Evolutionary conservation across 495 filamentous ascomycete genomes (phyloP), one percentile per base, ranked within the genome.

Genomic region (Evernia prunastri): DNA sequence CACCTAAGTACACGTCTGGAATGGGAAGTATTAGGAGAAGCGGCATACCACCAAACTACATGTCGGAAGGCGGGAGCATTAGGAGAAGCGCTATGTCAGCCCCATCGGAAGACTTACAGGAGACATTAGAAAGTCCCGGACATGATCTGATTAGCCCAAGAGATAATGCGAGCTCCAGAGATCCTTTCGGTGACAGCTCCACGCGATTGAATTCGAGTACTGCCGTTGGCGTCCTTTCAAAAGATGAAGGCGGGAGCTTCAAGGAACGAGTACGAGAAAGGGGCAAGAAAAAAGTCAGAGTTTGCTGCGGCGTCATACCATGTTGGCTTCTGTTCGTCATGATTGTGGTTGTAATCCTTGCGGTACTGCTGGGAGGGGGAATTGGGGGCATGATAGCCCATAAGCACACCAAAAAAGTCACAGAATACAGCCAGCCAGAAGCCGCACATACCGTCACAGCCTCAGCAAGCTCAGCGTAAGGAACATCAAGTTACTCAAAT

Each of bases 301-400:
- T 75, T 23, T 83, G 86, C 63, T 89, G 85, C 67, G 84, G 86
- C 29, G 76, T 83, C 17, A 69, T 90, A 18, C 89, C 88, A 0
- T 78, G 87, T 47, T 91, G 89, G 89, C 84, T 85, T 0, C 70
- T 90, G 33, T 75, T 81, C 39, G 72, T 89, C 27, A 77, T 84
- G 3, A 72, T 72, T 1, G 71, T 81, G 15, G 76, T 87, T 9
- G 66, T 86, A 8, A 43, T 85, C 25, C 73, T 89, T 65, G 77
- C 81, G 47, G 79, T 79, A 31, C 70, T 81, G 8, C 75, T 87
- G 66, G 81, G 84, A 36, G 86, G 81, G 59, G 77, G 83, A 10
- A 82, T 91, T 69, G 77, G 88, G 18, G 87, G 86, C 47, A 76
- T 86, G 6, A 66, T 79, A 29, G 75, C 68, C 40, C 67, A 66